Percentiles rank a stretch among this genome's conserved stretches.
These are phyloP conservation scores for Cymodocea nodosa DNA, from an alignment of 116 monocot genomes.

Conservation along the genomic window DNA sequence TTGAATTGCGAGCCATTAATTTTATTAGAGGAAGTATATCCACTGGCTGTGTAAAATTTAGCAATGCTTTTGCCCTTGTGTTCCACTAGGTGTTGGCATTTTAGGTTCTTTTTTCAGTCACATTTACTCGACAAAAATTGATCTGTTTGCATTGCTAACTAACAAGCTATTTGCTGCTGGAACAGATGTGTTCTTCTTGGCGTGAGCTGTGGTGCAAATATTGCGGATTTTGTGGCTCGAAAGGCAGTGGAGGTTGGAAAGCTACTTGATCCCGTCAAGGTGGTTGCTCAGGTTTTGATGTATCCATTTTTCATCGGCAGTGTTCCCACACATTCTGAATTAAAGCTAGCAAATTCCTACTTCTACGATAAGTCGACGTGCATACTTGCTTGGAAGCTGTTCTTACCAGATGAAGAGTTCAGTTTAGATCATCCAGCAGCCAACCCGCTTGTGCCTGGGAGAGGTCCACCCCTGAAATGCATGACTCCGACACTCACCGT, in stretches of 20 bases:
- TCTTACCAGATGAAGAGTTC: constrained; percentile 73
- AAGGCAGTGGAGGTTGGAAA: constrained; percentile 66
- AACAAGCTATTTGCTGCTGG: not conserved
- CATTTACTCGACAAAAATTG: not conserved
- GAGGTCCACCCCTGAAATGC: constrained; percentile 66
- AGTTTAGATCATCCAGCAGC: constrained; percentile 81
- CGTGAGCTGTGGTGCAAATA: constrained; percentile 80
- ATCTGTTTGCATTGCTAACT: not conserved
- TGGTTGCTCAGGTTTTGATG: constrained; percentile 91
- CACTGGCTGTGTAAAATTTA: no score
- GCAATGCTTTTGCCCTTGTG: no score
- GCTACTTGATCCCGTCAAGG: constrained; percentile 62
- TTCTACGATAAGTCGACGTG: constrained; percentile 88
- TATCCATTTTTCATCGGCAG: constrained; percentile 91
- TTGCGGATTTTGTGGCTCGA: constrained; percentile 76
- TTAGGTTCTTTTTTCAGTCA: no score
- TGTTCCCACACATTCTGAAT: constrained; percentile 74
- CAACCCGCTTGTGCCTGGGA: constrained; percentile 60
- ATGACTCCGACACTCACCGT: constrained; percentile 91
- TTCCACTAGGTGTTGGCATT: no score
- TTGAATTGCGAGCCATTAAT: no score
- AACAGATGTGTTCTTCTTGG: constrained; percentile 92
- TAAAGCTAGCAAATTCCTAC: constrained; percentile 85
- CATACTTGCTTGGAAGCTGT: constrained; percentile 73
- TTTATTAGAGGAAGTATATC: no score